These are phyloP conservation scores for Cutaneotrichosporon sp. DNA, from an alignment of 1,284 basidiomycete genomes.

Conservation along the genomic window DNA sequence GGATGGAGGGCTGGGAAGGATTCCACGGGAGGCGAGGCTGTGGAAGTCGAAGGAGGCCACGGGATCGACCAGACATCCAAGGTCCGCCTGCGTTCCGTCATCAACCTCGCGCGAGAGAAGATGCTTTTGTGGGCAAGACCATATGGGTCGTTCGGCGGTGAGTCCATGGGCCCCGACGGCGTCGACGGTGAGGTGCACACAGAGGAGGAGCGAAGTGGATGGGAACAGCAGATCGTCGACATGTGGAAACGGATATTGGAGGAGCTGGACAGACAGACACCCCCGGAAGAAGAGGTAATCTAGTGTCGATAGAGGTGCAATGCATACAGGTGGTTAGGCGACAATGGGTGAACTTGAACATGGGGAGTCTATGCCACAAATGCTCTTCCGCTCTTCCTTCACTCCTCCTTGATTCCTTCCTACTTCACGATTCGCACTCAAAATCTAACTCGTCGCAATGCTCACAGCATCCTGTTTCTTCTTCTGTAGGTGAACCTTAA, in stretches of 20 bases:
- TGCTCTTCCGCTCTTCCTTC: not conserved
- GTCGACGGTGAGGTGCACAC: slow-evolving; percentile 19
- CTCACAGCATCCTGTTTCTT: slow-evolving; percentile 22
- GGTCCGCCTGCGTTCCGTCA: slow-evolving; percentile 36
- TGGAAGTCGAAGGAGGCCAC: not conserved
- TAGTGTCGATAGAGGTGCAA: slow-evolving; percentile 2
- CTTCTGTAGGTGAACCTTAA: slow-evolving; percentile 28
- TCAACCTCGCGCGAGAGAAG: slow-evolving; percentile 29
- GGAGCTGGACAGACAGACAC: slow-evolving; percentile 13
- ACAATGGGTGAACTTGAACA: not conserved
- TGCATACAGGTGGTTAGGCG: slow-evolving; percentile 17
- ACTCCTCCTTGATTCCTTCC: not conserved
- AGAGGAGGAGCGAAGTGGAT: slow-evolving; percentile 13
- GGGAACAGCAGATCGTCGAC: slow-evolving; percentile 27
- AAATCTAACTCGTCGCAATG: slow-evolving; percentile 1
- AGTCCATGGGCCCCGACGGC: slow-evolving; percentile 17
- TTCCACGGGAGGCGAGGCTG: not conserved
- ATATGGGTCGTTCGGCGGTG: slow-evolving; percentile 38
- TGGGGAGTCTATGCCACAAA: not conserved
- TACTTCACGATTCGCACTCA: not conserved
- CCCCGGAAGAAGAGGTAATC: not conserved
- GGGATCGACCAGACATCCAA: slow-evolving; percentile 32
- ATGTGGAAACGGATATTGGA: slow-evolving; percentile 32
- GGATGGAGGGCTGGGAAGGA: slow-evolving; percentile 28
- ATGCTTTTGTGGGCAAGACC: slow-evolving; percentile 39